phyloP scores from a whole-genome alignment of 202 grass and related monocot species.

The Thinopyrum obtusiflorum region DNA sequence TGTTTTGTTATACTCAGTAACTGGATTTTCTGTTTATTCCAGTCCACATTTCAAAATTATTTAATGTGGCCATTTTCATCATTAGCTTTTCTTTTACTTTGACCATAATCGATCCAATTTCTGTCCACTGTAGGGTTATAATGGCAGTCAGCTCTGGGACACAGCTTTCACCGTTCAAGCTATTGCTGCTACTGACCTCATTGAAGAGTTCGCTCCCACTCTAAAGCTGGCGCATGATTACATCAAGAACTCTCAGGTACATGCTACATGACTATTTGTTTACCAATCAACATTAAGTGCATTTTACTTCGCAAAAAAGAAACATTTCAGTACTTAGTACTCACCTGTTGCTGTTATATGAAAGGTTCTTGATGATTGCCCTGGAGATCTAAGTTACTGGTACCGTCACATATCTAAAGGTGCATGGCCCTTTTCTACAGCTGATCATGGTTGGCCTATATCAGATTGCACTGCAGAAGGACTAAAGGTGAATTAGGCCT shows the following conservation, averaged over 20 bases:
- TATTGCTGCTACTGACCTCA: constrained; percentile 67
- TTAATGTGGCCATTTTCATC: too few relatives aligned
- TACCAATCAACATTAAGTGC: background rate
- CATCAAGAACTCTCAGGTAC: constrained; percentile 72
- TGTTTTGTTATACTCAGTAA: background rate
- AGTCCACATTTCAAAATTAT: too few relatives aligned
- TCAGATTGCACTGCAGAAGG: constrained; percentile 94
- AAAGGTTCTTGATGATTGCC: constrained; percentile 76
- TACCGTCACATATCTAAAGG: constrained; percentile 95
- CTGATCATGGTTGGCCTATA: constrained; percentile 82
- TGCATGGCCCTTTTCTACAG: constrained; percentile 82
- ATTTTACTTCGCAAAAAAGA: background rate
- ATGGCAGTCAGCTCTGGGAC: constrained; percentile 93
- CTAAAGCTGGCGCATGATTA: constrained; percentile 75
- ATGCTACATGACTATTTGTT: constrained; percentile 7
- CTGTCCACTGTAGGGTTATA: constrained; percentile 56
- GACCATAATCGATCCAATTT: background rate
- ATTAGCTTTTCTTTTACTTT: background rate
- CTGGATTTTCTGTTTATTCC: background rate
- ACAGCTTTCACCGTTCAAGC: constrained; percentile 89
- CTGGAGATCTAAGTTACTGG: constrained; percentile 68
- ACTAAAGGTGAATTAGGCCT: constrained; percentile 59
- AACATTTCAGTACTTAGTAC: constrained; percentile 30
- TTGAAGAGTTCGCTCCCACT: constrained; percentile 65
- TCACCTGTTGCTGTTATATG: constrained; percentile 22